phyloP scores from a whole-genome alignment of 345 rosid genomes.

The Barbarea vulgaris region DNA sequence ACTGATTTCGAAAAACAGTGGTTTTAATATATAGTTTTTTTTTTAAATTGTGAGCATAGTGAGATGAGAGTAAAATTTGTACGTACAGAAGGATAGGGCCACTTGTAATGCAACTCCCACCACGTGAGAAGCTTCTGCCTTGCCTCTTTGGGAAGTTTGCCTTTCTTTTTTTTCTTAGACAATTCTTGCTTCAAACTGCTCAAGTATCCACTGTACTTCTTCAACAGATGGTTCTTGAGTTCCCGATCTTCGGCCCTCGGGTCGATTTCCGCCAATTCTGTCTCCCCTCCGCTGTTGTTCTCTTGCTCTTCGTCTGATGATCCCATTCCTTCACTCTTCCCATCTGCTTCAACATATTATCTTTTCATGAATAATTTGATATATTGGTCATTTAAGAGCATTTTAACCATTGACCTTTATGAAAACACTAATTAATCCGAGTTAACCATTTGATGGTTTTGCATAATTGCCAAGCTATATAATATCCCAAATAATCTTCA shows the following conservation, averaged over 20 bases:
- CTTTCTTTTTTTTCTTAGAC: constrained; percentile 98
- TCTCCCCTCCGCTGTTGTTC: constrained; percentile 43
- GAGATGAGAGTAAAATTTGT: constrained; percentile 12
- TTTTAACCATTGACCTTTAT: background rate
- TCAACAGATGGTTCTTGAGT: constrained; percentile 85
- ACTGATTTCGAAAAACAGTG: background rate
- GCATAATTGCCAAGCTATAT: background rate
- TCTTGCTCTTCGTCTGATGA: constrained; percentile 57
- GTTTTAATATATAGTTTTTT: constrained; percentile 1
- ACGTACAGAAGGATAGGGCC: constrained; percentile 98
- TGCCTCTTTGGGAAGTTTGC: constrained; percentile 97
- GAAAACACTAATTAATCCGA: background rate
- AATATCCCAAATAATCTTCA: background rate
- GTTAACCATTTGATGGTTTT: background rate
- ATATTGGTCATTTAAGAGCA: background rate
- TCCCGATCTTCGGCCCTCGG: constrained; percentile 94
- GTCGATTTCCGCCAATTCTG: constrained; percentile 82
- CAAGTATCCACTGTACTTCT: constrained; percentile 92
- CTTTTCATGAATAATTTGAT: background rate
- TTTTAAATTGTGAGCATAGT: background rate
- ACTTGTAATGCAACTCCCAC: constrained; percentile 99
- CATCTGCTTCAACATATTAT: constrained; percentile 53
- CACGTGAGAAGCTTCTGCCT: constrained; percentile 95
- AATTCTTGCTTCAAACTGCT: constrained; percentile 96
- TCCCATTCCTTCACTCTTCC: constrained; percentile 73